Base-by-base conservation (phyloP, 2,329 filamentous ascomycete species). In the Fusarium dlaminii region DNA sequence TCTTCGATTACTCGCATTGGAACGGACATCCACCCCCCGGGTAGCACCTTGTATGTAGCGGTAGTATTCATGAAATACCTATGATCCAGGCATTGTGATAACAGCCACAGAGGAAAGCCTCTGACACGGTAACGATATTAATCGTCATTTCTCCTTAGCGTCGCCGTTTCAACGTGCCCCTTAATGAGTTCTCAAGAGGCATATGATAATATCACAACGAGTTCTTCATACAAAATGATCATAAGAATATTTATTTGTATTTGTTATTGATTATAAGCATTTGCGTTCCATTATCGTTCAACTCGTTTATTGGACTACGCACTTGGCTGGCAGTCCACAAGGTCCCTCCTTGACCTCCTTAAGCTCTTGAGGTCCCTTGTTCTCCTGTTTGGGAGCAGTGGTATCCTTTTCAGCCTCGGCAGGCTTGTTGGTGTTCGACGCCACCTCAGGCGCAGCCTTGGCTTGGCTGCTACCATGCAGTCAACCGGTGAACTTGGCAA, bases 241-340 rank as follows among this genome's bases (percentile, higher is more conserved):
- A 60, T 62, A 37, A 65, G 42, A 30, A 57, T 48, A 32, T 64
- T 59, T 39, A 32, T 66, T 60, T 64, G 69, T 56, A n/a, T 64
- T 65, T 66, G 68, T 27, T 62, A 68, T 59, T 74, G 49, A 61
- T 67, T 64, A 22, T 65, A 69, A 58, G 45, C 69, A 68, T 74
- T 59, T 59, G 64, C 39, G 27, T 70, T 59, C 45, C 51, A 69
- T 73, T 63, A 73, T 72, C 61, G 62, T 72, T 65, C 43, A 42
- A 43, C 37, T 76, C 51, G 37, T 76, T 84, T 83, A 94, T 79
- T 91, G 84, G 76, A 96, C 89, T 52, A 85, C 83, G 82, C 94
- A 96, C 80, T 95, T 95, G 58, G 86, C 84, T 37, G 94, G 94
- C 77, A 96, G 84, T 29, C 94, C 93, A 80, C 94, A 97, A 51